A percentile compares a stretch with the other conserved stretches of the same genome.
These are phyloP conservation scores for Orychophragmus violaceus DNA, from an alignment of 345 rosid species.

Conservation along the genomic window DNA sequence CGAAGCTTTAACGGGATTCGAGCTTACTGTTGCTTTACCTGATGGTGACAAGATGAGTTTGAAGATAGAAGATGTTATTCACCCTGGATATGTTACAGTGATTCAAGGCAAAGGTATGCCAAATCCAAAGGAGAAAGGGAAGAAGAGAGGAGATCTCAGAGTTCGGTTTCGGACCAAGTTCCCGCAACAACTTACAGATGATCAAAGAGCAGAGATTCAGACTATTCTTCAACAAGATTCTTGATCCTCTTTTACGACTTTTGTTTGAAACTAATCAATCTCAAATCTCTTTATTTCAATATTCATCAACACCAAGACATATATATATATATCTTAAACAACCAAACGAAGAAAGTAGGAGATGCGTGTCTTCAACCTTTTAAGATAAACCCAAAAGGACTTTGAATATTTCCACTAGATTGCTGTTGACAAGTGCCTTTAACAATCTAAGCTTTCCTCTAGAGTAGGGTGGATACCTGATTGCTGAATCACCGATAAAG, in stretches of 20 bases:
- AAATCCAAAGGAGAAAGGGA: constrained; percentile 36
- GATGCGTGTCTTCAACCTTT: constrained; percentile 10
- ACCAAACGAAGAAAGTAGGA: not conserved
- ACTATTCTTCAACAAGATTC: constrained; percentile 43
- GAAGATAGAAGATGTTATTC: constrained; percentile 41
- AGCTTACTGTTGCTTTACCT: constrained; percentile 46
- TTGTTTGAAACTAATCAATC: too few species aligned
- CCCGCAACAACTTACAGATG: constrained; percentile 46
- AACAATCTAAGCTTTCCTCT: constrained; percentile 48
- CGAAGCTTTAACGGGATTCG: constrained; percentile 60
- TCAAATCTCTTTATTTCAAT: not conserved
- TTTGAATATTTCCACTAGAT: constrained; percentile 39
- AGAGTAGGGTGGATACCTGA: constrained; percentile 88
- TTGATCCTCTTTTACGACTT: too few species aligned
- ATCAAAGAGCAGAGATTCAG: constrained; percentile 41
- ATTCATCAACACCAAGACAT: constrained; percentile 5
- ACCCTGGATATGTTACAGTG: constrained; percentile 49
- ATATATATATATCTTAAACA: too few species aligned
- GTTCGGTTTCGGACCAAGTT: constrained; percentile 41
- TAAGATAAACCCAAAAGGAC: constrained; percentile 46
- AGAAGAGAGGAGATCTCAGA: constrained; percentile 53
- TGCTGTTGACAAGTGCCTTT: constrained; percentile 53
- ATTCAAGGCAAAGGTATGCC: constrained; percentile 72
- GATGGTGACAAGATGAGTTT: constrained; percentile 43
- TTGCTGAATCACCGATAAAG: constrained; percentile 48